Evolutionary conservation across 371 early-diverging fungal species (phyloP).

Genomic region (Zychaea mexicana): DNA sequence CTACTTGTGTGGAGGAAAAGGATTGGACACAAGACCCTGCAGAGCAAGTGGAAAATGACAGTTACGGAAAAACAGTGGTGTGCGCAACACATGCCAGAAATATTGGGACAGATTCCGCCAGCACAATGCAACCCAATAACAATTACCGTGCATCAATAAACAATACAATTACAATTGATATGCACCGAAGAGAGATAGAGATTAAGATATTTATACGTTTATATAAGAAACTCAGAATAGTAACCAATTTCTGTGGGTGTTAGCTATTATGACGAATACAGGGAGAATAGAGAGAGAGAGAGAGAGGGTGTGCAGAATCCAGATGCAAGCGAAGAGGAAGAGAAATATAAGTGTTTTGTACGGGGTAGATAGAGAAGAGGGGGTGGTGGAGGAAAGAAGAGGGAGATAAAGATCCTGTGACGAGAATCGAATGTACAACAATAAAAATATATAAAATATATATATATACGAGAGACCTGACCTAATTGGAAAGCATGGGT

Average conservation of each 20-base stretch:
- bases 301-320: no score
- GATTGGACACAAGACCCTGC: conserved; percentile 39
- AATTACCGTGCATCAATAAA: neutral
- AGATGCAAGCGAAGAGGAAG: no score
- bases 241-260: no score
- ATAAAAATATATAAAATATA: neutral
- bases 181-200: no score
- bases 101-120: conserved; percentile 1
- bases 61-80: conserved; percentile 44
- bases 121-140: neutral
- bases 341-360: neutral
- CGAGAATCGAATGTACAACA: neutral
- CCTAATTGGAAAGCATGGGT: neutral
- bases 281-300: neutral
- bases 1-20: conserved; percentile 21
- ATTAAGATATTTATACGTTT: no score
- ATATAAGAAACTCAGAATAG: no score
- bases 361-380: neutral
- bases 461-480: neutral
- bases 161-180: no score
- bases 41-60: conserved; percentile 42
- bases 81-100: neutral
- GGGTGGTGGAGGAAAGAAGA: neutral
- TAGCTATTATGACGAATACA: no score
- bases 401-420: neutral